phyloP scores from a whole-genome alignment of 345 rosid species.

The Hypericum androsaemum region DNA sequence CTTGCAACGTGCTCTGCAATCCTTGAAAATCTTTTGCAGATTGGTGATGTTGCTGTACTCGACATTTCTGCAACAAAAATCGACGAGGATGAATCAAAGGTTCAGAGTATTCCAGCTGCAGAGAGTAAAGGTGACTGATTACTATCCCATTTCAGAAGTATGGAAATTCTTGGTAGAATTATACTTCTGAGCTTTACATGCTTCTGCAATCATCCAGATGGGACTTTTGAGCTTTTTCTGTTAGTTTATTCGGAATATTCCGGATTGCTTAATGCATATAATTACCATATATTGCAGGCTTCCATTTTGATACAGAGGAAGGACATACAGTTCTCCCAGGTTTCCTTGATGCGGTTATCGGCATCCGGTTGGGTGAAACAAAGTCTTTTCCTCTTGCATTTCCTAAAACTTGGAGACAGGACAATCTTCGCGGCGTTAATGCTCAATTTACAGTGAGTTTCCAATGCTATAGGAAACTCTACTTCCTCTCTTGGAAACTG shows the following conservation, averaged over 20 bases:
- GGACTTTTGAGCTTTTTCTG: too few relatives aligned
- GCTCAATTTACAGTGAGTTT: conserved; percentile 84
- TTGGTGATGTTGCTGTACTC: conserved; percentile 73
- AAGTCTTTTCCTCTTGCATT: conserved; percentile 70
- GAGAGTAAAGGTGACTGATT: conserved; percentile 65
- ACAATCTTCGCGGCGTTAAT: conserved; percentile 63
- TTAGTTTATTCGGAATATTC: too few relatives aligned
- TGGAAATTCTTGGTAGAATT: too few relatives aligned
- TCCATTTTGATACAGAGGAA: conserved; percentile 84
- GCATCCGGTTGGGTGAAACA: conserved; percentile 63
- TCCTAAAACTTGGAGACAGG: conserved; percentile 90
- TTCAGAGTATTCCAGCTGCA: conserved; percentile 64
- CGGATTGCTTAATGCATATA: too few relatives aligned
- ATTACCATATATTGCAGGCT: conserved; percentile 36
- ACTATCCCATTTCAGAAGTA: too few relatives aligned
- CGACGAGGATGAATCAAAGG: conserved; percentile 47
- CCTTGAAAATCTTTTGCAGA: conserved; percentile 31
- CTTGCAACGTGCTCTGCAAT: conserved; percentile 1
- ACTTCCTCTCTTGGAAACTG: not conserved
- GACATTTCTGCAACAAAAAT: conserved; percentile 75
- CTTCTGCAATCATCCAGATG: too few relatives aligned
- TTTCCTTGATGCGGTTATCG: conserved; percentile 62
- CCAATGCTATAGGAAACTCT: conserved; percentile 4
- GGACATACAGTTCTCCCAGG: conserved; percentile 76
- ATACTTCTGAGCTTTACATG: too few relatives aligned